Evolutionary conservation across 768 basidiomycete species (phyloP).

Genomic region (Mycena latifolia): DNA sequence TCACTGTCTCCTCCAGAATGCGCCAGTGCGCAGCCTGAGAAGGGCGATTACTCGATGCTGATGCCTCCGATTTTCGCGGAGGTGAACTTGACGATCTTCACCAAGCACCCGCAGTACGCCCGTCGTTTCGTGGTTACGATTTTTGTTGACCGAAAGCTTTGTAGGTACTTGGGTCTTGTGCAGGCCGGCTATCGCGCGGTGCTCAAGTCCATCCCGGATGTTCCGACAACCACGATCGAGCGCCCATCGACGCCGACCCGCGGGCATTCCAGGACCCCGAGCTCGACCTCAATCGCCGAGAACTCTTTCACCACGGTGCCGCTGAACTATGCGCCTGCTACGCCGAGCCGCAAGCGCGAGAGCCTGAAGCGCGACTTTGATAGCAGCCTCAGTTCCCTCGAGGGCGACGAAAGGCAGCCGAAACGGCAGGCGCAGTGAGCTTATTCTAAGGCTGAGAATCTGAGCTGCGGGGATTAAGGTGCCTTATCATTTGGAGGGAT

Average conservation of each 20-base stretch:
- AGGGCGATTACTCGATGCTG: constrained; percentile 73
- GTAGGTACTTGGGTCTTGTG: constrained; percentile 68
- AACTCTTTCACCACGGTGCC: constrained; percentile 65
- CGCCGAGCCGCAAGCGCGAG: constrained; percentile 40
- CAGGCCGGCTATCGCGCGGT: constrained; percentile 75
- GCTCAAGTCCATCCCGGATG: constrained; percentile 43
- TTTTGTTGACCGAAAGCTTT: not conserved
- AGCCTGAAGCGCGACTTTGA: constrained; percentile 1
- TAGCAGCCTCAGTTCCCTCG: not conserved
- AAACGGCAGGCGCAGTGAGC: constrained; percentile 17
- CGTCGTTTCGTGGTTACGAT: too few species aligned
- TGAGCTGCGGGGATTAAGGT: not conserved
- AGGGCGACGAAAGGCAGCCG: constrained; percentile 15
- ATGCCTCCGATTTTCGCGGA: constrained; percentile 79
- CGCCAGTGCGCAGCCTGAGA: constrained; percentile 54
- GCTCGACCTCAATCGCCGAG: constrained; percentile 46
- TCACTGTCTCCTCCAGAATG: constrained; percentile 49
- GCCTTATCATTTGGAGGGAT: not conserved
- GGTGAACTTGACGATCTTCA: constrained; percentile 76
- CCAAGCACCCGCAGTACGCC: constrained; percentile 64
- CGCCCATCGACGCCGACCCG: constrained; percentile 47
- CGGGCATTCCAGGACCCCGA: constrained; percentile 39
- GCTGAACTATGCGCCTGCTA: constrained; percentile 46
- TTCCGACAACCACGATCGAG: constrained; percentile 37
- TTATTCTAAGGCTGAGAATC: not conserved